Percentiles rank a stretch among this genome's conserved stretches.
Evolutionary conservation across 192 early-diverging fungal species (phyloP).

Genomic region (Coemansia furcata): DNA sequence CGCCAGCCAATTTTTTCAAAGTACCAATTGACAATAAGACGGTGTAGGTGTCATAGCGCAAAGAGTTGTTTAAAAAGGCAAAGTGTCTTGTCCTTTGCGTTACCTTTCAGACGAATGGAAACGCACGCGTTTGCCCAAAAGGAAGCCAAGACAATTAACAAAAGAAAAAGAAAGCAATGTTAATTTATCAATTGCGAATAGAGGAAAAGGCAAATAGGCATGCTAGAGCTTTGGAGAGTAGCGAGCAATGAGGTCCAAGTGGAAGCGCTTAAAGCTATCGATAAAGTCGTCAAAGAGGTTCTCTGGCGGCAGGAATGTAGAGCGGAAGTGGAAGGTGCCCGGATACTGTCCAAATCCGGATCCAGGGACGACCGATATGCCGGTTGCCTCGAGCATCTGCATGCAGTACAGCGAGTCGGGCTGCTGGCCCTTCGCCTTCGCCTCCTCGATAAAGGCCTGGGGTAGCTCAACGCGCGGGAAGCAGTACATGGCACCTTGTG

Average conservation of each 20-base stretch:
- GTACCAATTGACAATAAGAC: background rate
- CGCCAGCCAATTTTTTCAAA: background rate
- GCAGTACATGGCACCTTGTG: conserved; percentile 96
- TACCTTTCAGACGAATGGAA: background rate
- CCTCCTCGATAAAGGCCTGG: conserved; percentile 72
- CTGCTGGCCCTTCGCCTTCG: conserved; percentile 63
- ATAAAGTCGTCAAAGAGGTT: conserved; percentile 91
- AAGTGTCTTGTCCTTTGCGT: background rate
- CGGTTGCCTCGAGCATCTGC: conserved; percentile 89
- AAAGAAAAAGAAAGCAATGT: background rate
- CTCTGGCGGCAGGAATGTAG: conserved; percentile 94
- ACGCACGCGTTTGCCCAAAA: background rate
- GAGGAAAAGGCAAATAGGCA: background rate
- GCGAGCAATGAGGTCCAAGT: conserved; percentile 75
- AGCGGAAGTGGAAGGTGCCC: conserved; percentile 93
- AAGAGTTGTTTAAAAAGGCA: background rate
- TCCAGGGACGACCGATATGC: conserved; percentile 95
- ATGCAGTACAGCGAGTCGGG: conserved; percentile 91
- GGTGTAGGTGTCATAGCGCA: conserved; percentile 1
- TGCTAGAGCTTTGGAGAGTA: conserved; percentile 32
- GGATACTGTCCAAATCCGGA: conserved; percentile 88
- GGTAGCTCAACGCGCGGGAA: conserved; percentile 85
- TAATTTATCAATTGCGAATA: background rate
- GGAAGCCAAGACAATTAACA: background rate
- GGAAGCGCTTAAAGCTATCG: conserved; percentile 71